Conservation (phyloP, 2,329 filamentous ascomycete species). For the Harringtonia aguacate region DNA sequence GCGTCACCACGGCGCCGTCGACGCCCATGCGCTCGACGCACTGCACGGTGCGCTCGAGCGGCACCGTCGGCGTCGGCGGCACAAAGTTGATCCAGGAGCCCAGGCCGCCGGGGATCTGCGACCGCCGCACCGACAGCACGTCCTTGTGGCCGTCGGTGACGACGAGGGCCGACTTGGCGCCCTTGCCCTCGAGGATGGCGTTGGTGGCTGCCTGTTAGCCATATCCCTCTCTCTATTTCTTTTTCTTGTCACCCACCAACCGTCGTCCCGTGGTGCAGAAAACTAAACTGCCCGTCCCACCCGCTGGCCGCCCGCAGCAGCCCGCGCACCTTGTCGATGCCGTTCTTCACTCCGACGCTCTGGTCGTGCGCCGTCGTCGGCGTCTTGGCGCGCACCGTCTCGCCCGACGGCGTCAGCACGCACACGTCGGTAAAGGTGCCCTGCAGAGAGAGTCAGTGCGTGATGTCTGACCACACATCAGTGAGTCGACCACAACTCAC, state of each 20-base stretch:
- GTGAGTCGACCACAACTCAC: too few species aligned
- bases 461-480: too few species aligned
- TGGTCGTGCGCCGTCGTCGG: slow-evolving; percentile 33
- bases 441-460: too few species aligned
- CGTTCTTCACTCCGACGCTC: slow-evolving; percentile 34
- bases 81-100: slow-evolving; percentile 37
- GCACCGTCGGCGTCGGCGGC: slow-evolving; percentile 35
- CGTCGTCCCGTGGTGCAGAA: slow-evolving; percentile 38
- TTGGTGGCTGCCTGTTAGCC: slow-evolving; percentile 33
- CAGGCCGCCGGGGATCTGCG: slow-evolving; percentile 38
- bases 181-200: slow-evolving; percentile 37
- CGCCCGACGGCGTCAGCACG: slow-evolving; percentile 31
- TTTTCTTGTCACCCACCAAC: slow-evolving; percentile 17
- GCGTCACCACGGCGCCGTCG: slow-evolving; percentile 25
- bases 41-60: slow-evolving; percentile 34
- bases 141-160: slow-evolving; percentile 39
- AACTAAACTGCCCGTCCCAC: slow-evolving; percentile 33
- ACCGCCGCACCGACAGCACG: slow-evolving; percentile 31
- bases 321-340: slow-evolving; percentile 28
- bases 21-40: slow-evolving; percentile 32
- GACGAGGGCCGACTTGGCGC: slow-evolving; percentile 32
- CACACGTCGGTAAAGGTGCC: slow-evolving; percentile 37
- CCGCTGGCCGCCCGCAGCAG: slow-evolving; percentile 24
- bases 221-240: too few species aligned
- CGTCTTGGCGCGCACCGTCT: slow-evolving; percentile 32